Evolutionary conservation across 1,139 yeast genomes (phyloP).

Genomic region (Candida smagusa): DNA sequence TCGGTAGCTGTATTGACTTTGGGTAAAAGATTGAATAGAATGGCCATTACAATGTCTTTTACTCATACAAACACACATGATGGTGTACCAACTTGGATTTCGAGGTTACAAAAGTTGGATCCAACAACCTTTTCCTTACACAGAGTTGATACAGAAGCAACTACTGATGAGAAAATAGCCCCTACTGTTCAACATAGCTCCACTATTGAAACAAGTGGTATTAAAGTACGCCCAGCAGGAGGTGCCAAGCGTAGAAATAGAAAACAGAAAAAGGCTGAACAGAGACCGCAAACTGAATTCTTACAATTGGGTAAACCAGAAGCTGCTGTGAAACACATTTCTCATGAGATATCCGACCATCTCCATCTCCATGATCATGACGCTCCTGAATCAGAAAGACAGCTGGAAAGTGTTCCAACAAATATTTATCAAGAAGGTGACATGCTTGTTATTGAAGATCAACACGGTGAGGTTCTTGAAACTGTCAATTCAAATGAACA

Average conservation of each 20-base stretch:
- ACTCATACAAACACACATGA: constrained; percentile 68
- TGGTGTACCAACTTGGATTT: constrained; percentile 71
- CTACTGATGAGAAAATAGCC: constrained; percentile 6
- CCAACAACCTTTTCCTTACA: constrained; percentile 79
- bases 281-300: constrained; percentile 24
- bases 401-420: constrained; percentile 18
- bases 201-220: constrained; percentile 61
- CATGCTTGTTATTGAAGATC: constrained; percentile 71
- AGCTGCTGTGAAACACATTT: constrained; percentile 2
- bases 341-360: constrained; percentile 1
- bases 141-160: constrained; percentile 59
- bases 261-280: constrained; percentile 31
- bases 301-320: constrained; percentile 36
- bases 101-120: constrained; percentile 79
- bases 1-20: constrained; percentile 91
- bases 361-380: constrained; percentile 1
- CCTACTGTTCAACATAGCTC: constrained; percentile 22
- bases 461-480: constrained; percentile 72
- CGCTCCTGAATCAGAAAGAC: background rate
- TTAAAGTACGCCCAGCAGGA: constrained; percentile 76
- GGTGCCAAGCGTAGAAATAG: constrained; percentile 57
- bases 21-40: constrained; percentile 84
- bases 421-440: constrained; percentile 74
- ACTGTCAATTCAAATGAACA: constrained; percentile 14
- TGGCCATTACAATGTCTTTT: constrained; percentile 90